Evolutionary conservation across 768 basidiomycete species (phyloP).

Genomic region (Austroboletus eburneus): DNA sequence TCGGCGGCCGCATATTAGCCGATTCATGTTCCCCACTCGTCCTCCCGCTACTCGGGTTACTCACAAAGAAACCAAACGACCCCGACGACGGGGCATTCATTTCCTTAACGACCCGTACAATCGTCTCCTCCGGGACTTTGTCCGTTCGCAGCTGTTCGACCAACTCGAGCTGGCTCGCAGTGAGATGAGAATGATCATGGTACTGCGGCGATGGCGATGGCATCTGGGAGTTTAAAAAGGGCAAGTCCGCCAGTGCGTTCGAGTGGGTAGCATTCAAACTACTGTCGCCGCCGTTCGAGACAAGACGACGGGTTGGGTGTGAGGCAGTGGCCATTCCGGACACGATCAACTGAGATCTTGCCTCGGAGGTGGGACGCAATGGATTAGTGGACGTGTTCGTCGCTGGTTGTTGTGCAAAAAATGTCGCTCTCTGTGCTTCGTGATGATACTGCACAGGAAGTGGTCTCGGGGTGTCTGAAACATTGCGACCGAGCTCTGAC

Average conservation of each 20-base stretch:
- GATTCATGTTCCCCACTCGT: no score
- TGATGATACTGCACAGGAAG: no score
- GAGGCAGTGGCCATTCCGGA: no score
- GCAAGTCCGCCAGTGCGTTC: not conserved
- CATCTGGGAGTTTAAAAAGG: not conserved
- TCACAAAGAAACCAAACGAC: no score
- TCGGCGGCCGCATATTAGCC: slow-evolving; percentile 11
- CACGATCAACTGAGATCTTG: no score
- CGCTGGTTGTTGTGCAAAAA: no score
- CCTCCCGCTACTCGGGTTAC: no score
- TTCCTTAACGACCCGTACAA: slow-evolving; percentile 13
- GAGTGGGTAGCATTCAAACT: not conserved
- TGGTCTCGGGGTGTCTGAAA: no score
- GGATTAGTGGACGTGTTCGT: no score
- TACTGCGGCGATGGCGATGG: not conserved
- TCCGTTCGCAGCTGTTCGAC: slow-evolving; percentile 8
- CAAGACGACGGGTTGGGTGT: no score
- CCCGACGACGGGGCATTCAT: not conserved
- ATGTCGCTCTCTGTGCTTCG: no score
- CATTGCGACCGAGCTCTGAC: not conserved
- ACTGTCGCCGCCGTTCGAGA: not conserved
- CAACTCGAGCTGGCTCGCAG: slow-evolving; percentile 10
- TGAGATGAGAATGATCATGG: slow-evolving; percentile 8
- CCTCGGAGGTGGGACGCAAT: no score
- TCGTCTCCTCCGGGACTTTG: slow-evolving; percentile 12